A percentile compares a stretch with the other conserved stretches of the same genome.
phyloP scores from a whole-genome alignment of 495 filamentous ascomycete species.

The Bryoglossum gracile region DNA sequence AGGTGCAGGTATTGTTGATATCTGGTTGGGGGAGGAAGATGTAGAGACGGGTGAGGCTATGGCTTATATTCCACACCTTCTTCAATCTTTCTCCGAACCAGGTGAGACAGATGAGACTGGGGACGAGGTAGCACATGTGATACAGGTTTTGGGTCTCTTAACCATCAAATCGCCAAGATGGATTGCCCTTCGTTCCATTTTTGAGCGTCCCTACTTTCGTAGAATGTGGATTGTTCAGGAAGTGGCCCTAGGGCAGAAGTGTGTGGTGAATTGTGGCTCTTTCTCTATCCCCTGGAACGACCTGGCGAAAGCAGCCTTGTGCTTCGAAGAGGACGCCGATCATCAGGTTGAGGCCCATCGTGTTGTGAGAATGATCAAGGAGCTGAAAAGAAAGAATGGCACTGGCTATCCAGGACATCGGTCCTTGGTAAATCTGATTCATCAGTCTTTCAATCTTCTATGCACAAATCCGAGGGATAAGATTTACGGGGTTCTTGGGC shows the following conservation, averaged over 20 bases:
- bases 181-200: constrained; percentile 16
- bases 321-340: constrained; percentile 4
- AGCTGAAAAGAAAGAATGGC: not conserved
- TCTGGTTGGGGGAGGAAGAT: constrained; percentile 31
- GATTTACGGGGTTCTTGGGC: constrained; percentile 1
- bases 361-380: not conserved
- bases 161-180: not conserved
- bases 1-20: constrained; percentile 23
- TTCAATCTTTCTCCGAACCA: not conserved
- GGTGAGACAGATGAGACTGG: not conserved
- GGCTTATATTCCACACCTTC: not conserved
- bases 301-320: not conserved
- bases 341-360: not conserved
- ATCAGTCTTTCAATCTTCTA: not conserved
- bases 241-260: constrained; percentile 14
- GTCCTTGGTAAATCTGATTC: not conserved
- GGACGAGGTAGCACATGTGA: not conserved
- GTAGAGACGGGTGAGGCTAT: not conserved
- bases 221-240: constrained; percentile 27
- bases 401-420: not conserved
- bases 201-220: constrained; percentile 20
- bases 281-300: not conserved
- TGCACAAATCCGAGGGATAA: constrained; percentile 4
- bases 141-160: not conserved
- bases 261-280: not conserved